phyloP scores from a whole-genome alignment of 768 basidiomycete species.

The Serendipita vermifera region DNA sequence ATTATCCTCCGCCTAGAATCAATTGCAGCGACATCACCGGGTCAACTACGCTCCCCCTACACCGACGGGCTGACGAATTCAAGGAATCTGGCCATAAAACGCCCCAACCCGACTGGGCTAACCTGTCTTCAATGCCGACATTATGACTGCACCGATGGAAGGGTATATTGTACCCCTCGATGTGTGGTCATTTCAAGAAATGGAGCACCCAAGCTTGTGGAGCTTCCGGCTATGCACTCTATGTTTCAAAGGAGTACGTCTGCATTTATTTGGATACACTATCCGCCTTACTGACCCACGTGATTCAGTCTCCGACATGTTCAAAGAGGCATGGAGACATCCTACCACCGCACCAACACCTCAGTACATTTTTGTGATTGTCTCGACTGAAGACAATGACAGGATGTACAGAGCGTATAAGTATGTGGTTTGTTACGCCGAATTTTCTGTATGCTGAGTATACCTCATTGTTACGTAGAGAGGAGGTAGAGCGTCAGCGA shows the following conservation, averaged over 20 bases:
- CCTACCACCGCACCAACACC: neutral
- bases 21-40: no score
- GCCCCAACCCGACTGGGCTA: no score
- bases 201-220: neutral
- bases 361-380: conserved; percentile 5
- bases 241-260: neutral
- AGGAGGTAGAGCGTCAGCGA: conserved; percentile 39
- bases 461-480: neutral
- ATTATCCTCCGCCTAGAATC: no score
- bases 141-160: neutral
- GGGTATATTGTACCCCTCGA: neutral
- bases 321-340: neutral
- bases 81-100: no score
- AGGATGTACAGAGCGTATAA: conserved; percentile 3
- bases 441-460: neutral
- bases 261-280: no score
- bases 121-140: neutral
- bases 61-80: no score
- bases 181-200: neutral
- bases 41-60: no score
- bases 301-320: neutral
- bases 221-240: neutral
- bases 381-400: conserved; percentile 1
- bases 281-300: neutral
- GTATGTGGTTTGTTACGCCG: neutral